A percentile compares a stretch with the other conserved stretches of the same genome.
Evolutionary conservation across 345 rosid species (phyloP).

Genomic region (Eucalyptus tenuipes): DNA sequence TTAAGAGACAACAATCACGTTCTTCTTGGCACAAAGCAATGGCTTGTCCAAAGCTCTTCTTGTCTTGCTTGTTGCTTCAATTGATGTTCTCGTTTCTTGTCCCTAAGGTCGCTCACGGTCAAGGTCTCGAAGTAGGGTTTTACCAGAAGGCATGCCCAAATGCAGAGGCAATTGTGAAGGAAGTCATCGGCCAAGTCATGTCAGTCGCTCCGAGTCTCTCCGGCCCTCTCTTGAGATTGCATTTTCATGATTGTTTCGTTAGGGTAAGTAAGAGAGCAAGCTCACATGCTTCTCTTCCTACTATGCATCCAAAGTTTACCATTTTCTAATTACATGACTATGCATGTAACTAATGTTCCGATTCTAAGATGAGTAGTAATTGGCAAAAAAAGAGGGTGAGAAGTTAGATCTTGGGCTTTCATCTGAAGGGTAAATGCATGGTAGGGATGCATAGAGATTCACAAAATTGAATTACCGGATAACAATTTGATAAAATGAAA

Average conservation of each 20-base stretch:
- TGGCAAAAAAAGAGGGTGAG: too few relatives aligned
- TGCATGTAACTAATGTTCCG: not conserved
- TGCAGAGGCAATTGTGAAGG: constrained; percentile 32
- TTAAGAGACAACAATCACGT: not conserved
- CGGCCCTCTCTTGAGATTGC: constrained; percentile 55
- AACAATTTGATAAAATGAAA: too few relatives aligned
- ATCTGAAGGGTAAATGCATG: too few relatives aligned
- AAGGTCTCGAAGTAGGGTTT: constrained; percentile 37
- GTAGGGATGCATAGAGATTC: too few relatives aligned
- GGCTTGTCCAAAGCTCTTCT: not conserved
- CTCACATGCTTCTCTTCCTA: not conserved
- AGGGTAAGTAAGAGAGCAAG: constrained; percentile 13
- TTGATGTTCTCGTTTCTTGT: constrained; percentile 8
- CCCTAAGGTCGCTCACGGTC: not conserved
- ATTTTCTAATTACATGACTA: not conserved
- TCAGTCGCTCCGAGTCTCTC: constrained; percentile 29
- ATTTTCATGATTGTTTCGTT: constrained; percentile 79
- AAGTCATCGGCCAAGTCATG: constrained; percentile 9
- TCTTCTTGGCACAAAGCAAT: not conserved
- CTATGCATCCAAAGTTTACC: not conserved
- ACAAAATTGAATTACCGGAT: too few relatives aligned
- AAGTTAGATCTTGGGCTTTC: too few relatives aligned
- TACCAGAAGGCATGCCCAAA: constrained; percentile 31
- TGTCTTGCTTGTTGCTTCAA: constrained; percentile 2
- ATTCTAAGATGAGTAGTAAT: not conserved